phyloP scores from a whole-genome alignment of 2,329 filamentous ascomycete genomes.

The Xylariaceae sp. region DNA sequence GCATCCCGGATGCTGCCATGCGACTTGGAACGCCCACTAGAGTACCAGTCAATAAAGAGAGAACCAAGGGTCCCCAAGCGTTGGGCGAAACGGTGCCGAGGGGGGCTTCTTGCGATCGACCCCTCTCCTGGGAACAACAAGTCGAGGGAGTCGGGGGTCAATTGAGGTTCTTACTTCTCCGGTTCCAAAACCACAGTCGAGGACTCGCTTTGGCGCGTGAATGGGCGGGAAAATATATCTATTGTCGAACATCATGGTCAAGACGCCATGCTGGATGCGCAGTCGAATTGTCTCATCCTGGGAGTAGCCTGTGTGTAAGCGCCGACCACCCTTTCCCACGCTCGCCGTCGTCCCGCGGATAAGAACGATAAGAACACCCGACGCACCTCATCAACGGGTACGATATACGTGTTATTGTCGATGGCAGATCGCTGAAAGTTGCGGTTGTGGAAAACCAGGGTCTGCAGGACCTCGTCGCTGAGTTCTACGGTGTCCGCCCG shows the following conservation, averaged over 20 bases:
- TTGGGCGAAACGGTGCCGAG: neutral
- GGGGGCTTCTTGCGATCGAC: neutral
- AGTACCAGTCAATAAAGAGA: conserved; percentile 10
- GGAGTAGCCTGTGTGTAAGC: conserved; percentile 11
- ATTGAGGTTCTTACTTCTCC: conserved; percentile 37
- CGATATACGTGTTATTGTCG: conserved; percentile 60
- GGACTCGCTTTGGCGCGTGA: conserved; percentile 49
- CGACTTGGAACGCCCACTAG: conserved; percentile 63
- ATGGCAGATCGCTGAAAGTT: conserved; percentile 64
- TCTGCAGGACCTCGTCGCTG: conserved; percentile 53
- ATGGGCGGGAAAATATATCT: conserved; percentile 67
- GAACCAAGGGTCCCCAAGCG: neutral
- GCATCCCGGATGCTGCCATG: conserved; percentile 56
- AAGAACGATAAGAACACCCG: conserved; percentile 8
- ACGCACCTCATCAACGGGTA: conserved; percentile 63
- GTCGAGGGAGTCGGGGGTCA: conserved; percentile 1
- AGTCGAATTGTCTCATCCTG: conserved; percentile 65
- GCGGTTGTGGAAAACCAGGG: conserved; percentile 55
- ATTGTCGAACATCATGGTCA: conserved; percentile 60
- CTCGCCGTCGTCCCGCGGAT: neutral
- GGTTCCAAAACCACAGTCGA: conserved; percentile 71
- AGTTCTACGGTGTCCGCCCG: conserved; percentile 40
- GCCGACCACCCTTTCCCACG: neutral
- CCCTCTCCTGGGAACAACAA: neutral
- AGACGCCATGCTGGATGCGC: conserved; percentile 56